Evolutionary conservation across 768 basidiomycete species (phyloP).

Genomic region (Hebeloma cylindrosporum): DNA sequence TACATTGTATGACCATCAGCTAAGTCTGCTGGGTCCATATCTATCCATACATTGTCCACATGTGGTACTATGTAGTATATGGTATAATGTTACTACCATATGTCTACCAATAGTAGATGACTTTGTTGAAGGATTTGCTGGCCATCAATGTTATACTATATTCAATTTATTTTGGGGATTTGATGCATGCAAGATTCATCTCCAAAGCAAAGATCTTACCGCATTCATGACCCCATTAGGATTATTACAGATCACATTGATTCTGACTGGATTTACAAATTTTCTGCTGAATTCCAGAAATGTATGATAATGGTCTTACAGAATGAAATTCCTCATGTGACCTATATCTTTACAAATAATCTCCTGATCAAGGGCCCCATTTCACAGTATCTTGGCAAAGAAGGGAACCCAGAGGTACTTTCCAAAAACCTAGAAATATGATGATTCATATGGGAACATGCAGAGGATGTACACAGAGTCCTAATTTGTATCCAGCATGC

Average conservation of each 20-base stretch:
- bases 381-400: slow-evolving; percentile 26
- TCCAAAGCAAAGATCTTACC: slow-evolving; percentile 31
- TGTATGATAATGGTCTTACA: slow-evolving; percentile 33
- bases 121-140: slow-evolving; percentile 31
- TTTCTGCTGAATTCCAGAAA: slow-evolving; percentile 31
- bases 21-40: too few relatives aligned
- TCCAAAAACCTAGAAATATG: slow-evolving; percentile 29
- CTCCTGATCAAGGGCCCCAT: slow-evolving; percentile 30
- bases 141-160: slow-evolving; percentile 24
- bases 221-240: slow-evolving; percentile 41
- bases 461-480: slow-evolving; percentile 30
- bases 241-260: slow-evolving; percentile 26
- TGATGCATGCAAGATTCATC: slow-evolving; percentile 28
- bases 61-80: too few relatives aligned
- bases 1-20: too few relatives aligned
- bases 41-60: too few relatives aligned
- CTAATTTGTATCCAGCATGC: slow-evolving; percentile 30
- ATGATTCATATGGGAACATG: slow-evolving; percentile 41
- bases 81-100: too few relatives aligned
- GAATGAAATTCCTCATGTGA: slow-evolving; percentile 23
- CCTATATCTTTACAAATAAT: slow-evolving; percentile 33
- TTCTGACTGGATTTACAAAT: slow-evolving; percentile 44
- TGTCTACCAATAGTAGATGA: slow-evolving; percentile 34
- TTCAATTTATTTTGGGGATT: slow-evolving; percentile 38
- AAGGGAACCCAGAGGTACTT: slow-evolving; percentile 23